Conservation (phyloP, 164 flowering plant species). For the Cinnamomum chago region DNA sequence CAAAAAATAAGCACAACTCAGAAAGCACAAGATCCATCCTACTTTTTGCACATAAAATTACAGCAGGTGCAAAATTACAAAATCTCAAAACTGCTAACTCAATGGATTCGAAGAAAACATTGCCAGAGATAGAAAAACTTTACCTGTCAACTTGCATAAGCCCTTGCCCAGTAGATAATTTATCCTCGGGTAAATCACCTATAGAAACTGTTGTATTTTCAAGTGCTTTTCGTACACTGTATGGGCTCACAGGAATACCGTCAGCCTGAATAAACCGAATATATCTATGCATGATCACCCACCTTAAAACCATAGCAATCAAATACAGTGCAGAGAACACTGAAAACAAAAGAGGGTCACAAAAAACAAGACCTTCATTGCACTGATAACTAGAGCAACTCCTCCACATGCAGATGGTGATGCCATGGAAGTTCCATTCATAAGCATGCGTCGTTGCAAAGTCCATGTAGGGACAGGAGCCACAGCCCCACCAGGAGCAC, state of each 20-base stretch:
- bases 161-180: conserved; percentile 84
- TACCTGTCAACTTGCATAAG: conserved; percentile 98
- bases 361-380: conserved; percentile 60
- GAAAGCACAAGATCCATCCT: background rate
- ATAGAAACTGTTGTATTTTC: conserved; percentile 75
- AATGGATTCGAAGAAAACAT: background rate
- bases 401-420: conserved; percentile 99
- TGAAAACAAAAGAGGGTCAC: background rate
- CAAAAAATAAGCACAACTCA: conserved; percentile 1
- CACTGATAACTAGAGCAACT: conserved; percentile 76
- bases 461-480: conserved; percentile 99
- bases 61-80: background rate
- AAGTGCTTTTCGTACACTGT: conserved; percentile 73
- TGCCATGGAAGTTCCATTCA: conserved; percentile 99
- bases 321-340: conserved; percentile 1
- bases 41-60: background rate
- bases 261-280: conserved; percentile 54
- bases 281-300: background rate
- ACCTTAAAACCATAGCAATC: background rate
- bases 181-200: conserved; percentile 72
- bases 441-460: conserved; percentile 91
- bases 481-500: conserved; percentile 99
- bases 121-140: conserved; percentile 16
- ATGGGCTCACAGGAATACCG: conserved; percentile 85
- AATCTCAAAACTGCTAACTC: background rate